Base-by-base conservation (phyloP, 495 filamentous ascomycete genomes). In the Aspergillus incahuasiensis region DNA sequence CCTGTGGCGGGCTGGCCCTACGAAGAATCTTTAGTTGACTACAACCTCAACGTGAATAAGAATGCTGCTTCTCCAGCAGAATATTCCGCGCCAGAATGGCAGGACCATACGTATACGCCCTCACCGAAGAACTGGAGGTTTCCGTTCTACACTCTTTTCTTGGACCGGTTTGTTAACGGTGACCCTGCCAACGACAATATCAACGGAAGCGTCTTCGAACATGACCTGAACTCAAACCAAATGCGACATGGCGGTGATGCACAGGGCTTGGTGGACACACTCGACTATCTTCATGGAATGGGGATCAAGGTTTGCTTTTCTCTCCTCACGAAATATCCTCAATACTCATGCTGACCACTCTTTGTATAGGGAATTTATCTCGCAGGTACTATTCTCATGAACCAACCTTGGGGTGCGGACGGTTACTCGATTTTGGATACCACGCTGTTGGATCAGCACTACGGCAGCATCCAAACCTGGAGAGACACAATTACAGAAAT, bases 221-320 rank as follows among this genome's bases (percentile, higher is more conserved):
- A 87, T 64, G 86, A 90, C 63, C 62, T 82, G 30, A 76, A 76
- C 55, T 82, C 80, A 50, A 90, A 82, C 52, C 86, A 89, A 65
- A 79, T 90, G 68, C 82, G 87, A n/a, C 82, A 87, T 70, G 87
- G 87, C 34, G 87, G 87, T 35, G 87, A 90, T 65, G 73, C 87
- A 21, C 73, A 71, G 42, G 87, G 87, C 7, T 53, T 90, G 32
- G 58, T 82, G 42, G 82, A 86, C 57, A 84, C 82, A 15, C 70
- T 90, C 50, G 87, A 90, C 62, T 90, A 90, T 67, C 64, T 90
- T 38, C 83, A 86, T 54, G 87, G 87, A 41, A 83, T 88, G 83
- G 87, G 87, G 1, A 82, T 88, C 67, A 88, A 87, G 75, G 83
- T 81, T 47, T 44, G 70, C 32, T 15, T 51, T 21, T 35, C 13